Evolutionary conservation across 768 basidiomycete genomes (phyloP), one percentile per base, ranked within the genome.

Genomic region (Mycena rebaudengoi): DNA sequence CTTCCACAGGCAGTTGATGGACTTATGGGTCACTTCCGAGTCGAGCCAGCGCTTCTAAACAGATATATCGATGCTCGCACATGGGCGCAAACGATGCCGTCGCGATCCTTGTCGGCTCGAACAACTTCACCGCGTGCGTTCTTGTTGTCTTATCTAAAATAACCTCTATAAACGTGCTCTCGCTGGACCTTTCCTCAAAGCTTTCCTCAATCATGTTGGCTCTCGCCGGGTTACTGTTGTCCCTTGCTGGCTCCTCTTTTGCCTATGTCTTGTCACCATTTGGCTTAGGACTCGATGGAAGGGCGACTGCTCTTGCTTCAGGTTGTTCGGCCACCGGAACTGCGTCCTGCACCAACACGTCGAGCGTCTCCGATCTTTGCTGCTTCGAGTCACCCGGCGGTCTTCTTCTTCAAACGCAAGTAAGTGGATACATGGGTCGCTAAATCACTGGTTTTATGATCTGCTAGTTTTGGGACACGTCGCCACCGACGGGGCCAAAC

Each of bases 381-480:
- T 86, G 85, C 70, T 84, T 81, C 51, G 85, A 85, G 71, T 66
- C 74, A 33, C 84, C 84, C 13, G 77, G 82, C 51, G 82, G 86
- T 18, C 70, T 83, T 52, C 58, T 87, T 18, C 68, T 85, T 44
- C 82, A 84, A 64, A 84, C 84, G n/a, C 69, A 64, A 32, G 63
- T 64, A 26, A 4, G 23, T 13, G n/a, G n/a, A n/a, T n/a, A n/a
- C n/a, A n/a, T n/a, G n/a, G n/a, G n/a, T n/a, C n/a, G n/a, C n/a
- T n/a, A n/a, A n/a, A n/a, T n/a, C n/a, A n/a, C n/a, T n/a, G n/a
- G n/a, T n/a, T n/a, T 46, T 52, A 20, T 32, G 25, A 7, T 39
- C 7, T 20, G 25, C 26, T 48, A 84, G 80, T 84, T 86, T 72
- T 88, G 86, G 85, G 84, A 87, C 62, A 83, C 82, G 0, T 56